Evolutionary conservation across 2,329 filamentous ascomycete species (phyloP).

Genomic region (Fusarium camptoceras): DNA sequence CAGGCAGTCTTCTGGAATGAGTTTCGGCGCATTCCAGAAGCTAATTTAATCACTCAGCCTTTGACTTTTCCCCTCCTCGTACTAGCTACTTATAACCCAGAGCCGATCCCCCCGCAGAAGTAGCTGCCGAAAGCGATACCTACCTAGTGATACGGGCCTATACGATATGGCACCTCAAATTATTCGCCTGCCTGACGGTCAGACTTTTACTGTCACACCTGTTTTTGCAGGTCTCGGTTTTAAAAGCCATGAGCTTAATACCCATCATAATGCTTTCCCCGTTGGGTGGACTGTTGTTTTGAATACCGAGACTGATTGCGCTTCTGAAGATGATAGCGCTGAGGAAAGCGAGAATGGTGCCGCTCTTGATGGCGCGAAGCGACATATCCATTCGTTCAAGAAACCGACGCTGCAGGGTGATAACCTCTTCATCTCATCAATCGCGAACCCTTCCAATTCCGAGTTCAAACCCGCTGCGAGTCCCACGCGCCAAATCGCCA

Average conservation of each 20-base stretch:
- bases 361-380: conserved; percentile 35
- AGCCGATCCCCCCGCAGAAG: conserved; percentile 39
- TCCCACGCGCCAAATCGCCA: conserved; percentile 88
- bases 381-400: conserved; percentile 62
- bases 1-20: conserved; percentile 44
- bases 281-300: conserved; percentile 92
- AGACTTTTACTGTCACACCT: conserved; percentile 81
- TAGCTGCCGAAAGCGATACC: conserved; percentile 16
- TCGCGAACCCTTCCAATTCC: conserved; percentile 82
- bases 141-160: neutral
- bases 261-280: conserved; percentile 78
- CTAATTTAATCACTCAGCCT: conserved; percentile 2
- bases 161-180: conserved; percentile 55
- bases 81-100: conserved; percentile 43
- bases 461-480: conserved; percentile 85
- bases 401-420: conserved; percentile 82
- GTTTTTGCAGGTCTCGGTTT: conserved; percentile 94
- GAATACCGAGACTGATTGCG: conserved; percentile 66
- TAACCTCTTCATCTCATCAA: conserved; percentile 89
- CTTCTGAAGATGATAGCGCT: conserved; percentile 41
- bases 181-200: conserved; percentile 87
- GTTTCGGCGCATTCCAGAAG: conserved; percentile 39
- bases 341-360: conserved; percentile 39
- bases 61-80: conserved; percentile 30
- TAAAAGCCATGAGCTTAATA: conserved; percentile 81